A percentile compares a stretch with the other conserved stretches of the same genome.
Evolutionary conservation across 2,329 filamentous ascomycete genomes (phyloP).

Genomic region (Aureobasidium melanogenum): DNA sequence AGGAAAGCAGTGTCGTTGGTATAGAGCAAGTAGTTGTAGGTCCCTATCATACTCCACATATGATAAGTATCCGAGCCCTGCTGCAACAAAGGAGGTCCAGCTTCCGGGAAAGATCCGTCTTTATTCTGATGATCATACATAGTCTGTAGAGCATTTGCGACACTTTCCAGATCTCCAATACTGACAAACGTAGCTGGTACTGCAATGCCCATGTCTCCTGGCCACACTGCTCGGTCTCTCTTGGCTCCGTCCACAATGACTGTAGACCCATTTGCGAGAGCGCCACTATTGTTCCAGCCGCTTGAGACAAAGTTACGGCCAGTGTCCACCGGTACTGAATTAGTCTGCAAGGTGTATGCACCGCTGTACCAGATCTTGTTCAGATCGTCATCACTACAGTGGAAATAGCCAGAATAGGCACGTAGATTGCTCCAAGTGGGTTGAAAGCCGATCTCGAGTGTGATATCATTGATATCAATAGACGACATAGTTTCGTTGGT

Average conservation of each 20-base stretch:
- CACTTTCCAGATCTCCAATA: conserved; percentile 37
- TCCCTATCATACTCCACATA: conserved; percentile 49
- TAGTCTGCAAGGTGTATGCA: conserved; percentile 33
- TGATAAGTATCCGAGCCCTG: conserved; percentile 24
- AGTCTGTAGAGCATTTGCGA: conserved; percentile 39
- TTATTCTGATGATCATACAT: conserved; percentile 36
- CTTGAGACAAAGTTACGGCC: conserved; percentile 21
- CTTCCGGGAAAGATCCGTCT: conserved; percentile 31
- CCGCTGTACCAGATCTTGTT: conserved; percentile 51
- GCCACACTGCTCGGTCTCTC: conserved; percentile 32
- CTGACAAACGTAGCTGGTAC: conserved; percentile 37
- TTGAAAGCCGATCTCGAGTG: conserved; percentile 39
- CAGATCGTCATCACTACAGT: conserved; percentile 35
- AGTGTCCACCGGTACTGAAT: conserved; percentile 26
- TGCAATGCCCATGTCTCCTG: conserved; percentile 44
- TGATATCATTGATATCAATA: conserved; percentile 31
- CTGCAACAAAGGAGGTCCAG: conserved; percentile 30
- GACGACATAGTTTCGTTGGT: conserved; percentile 25
- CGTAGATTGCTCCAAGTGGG: conserved; percentile 40
- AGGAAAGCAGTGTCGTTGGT: conserved; percentile 45
- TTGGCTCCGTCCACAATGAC: conserved; percentile 33
- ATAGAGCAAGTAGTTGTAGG: conserved; percentile 50
- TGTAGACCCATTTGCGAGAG: conserved; percentile 24
- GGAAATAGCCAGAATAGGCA: conserved; percentile 30
- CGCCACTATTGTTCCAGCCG: conserved; percentile 29